phyloP scores from a whole-genome alignment of 345 rosid species.

The Kandelia obovata region DNA sequence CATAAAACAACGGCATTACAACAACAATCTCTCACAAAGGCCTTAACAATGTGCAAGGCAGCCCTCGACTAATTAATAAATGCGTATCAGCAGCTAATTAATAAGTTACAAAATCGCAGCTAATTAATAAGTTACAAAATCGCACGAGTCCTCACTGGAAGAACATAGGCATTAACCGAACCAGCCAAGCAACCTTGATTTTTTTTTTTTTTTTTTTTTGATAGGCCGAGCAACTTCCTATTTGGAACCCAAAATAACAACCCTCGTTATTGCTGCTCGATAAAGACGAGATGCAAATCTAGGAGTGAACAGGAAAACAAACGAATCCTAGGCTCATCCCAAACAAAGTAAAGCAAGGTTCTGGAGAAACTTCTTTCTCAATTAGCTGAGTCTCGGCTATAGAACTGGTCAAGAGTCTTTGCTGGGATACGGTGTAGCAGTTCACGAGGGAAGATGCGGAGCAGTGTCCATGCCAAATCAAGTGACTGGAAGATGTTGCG shows the following conservation, averaged over 20 bases:
- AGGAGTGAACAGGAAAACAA: conserved; percentile 3
- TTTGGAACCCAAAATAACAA: conserved; percentile 8
- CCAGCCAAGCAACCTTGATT: not conserved
- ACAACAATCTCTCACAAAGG: no score
- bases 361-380: conserved; percentile 19
- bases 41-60: no score
- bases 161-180: not conserved
- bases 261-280: conserved; percentile 19
- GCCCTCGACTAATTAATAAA: no score
- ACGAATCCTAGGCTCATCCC: conserved; percentile 10
- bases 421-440: conserved; percentile 98
- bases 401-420: conserved; percentile 80
- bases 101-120: conserved; percentile 20
- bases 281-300: conserved; percentile 2
- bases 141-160: not conserved
- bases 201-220: no score
- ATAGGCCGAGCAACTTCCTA: no score
- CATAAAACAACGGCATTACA: no score
- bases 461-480: conserved; percentile 93
- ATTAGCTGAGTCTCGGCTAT: conserved; percentile 66
- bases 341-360: conserved; percentile 4
- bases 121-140: no score
- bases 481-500: conserved; percentile 71
- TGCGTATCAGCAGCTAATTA: conserved; percentile 8
- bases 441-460: conserved; percentile 98